Percentiles rank a stretch among this genome's conserved stretches.
Conservation (phyloP, 495 filamentous ascomycete genomes). For the Penicillium fimorum region DNA sequence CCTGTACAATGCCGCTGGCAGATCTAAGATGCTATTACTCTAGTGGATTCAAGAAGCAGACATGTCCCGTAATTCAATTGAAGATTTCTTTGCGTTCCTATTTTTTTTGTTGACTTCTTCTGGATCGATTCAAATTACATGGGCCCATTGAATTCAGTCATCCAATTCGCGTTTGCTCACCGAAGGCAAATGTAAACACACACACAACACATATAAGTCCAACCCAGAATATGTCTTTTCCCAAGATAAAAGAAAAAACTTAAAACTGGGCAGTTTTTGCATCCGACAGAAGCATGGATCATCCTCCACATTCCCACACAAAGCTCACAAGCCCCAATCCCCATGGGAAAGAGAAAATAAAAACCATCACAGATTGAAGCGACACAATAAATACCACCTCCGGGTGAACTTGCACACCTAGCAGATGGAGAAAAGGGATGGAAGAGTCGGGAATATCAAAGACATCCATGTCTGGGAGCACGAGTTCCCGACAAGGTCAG, state of each 20-base stretch:
- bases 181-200: conserved; percentile 25
- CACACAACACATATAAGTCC: conserved; percentile 22
- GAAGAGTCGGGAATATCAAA: conserved; percentile 15
- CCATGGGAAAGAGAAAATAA: conserved; percentile 20
- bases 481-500: conserved; percentile 4
- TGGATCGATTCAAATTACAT: conserved; percentile 42
- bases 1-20: background rate
- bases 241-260: conserved; percentile 11
- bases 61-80: conserved; percentile 14
- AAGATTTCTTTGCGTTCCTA: conserved; percentile 26
- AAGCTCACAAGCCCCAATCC: conserved; percentile 9
- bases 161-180: conserved; percentile 35
- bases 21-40: background rate
- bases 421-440: conserved; percentile 14
- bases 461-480: conserved; percentile 8
- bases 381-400: conserved; percentile 14
- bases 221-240: conserved; percentile 14
- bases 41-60: conserved; percentile 4
- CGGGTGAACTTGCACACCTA: conserved; percentile 14
- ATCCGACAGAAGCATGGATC: conserved; percentile 11
- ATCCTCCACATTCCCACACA: background rate
- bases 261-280: conserved; percentile 5
- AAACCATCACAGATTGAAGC: conserved; percentile 13
- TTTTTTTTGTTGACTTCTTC: conserved; percentile 35
- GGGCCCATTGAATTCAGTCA: conserved; percentile 30